Evolutionary conservation across 257 asterid genomes (phyloP), one percentile per base, ranked within the genome.

Genomic region (Gentiana straminea): DNA sequence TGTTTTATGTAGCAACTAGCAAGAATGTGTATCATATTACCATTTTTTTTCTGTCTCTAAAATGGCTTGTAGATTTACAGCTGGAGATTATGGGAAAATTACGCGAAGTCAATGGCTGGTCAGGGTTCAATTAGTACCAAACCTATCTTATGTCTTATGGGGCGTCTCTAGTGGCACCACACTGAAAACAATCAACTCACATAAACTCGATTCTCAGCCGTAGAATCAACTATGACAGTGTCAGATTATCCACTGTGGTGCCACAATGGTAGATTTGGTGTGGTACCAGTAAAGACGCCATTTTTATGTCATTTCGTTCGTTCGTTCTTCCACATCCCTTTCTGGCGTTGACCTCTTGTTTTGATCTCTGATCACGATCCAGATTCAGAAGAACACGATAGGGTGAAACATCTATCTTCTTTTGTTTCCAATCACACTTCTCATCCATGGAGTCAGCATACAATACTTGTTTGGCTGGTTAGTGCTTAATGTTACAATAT

Each of bases 401-500:
- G 61, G 52, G 72, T 90, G 66, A 77, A 77, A 63, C 92, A 89
- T 46, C 49, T 84, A 51, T 67, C 94, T n/a, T 77, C 81, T 65
- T 91, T 91, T 55, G 58, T 88, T 35, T 54, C 65, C 64, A 67
- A 84, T 64, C 96, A 75, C 47, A 78, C 94, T 59, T 78, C 98
- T 68, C 96, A 87, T 59, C 83, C 96, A n/a, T 91, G 96, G 98
- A 91, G 96, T 74, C 86, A 73, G 53, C 84, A 84, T 64, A 64
- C 75, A 65, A 60, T 74, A 73, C 86, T 91, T 57, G 95, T 87
- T 76, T 91, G 98, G 98, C 92, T 91, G 95, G 98, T 91, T 76
- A 24, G 4, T 61, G 52, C 58, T 37, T 56, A 41, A 38, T 53
- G 24, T 9, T 8, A 33, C 43, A 55, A 58, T 65, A 64, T 35